Base-by-base conservation (phyloP, 192 early-diverging fungal species). In the Diversispora eburnea region DNA sequence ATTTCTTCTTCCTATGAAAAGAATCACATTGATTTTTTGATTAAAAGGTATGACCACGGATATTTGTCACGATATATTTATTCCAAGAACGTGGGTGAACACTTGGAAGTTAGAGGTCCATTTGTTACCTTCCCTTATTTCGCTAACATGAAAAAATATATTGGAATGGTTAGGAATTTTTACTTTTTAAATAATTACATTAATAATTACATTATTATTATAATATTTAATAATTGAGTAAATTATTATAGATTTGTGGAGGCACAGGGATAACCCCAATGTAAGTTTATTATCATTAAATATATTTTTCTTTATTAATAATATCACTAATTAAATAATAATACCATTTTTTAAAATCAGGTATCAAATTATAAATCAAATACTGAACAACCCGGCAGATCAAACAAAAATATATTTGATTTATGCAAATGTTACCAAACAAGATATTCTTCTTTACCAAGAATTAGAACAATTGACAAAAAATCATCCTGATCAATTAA, bases 201-300 rank as follows among this genome's bases (percentile, higher is more conserved):
- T 54, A 4, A 54, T 54, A 17, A 17, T 54, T 17, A 17, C 12
- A 54, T 17, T 13, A 10, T 54, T 17, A 4, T 54, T 10, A 54
- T 54, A 9, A 54, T 17, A 15, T 70, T 17, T 15, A 12, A 25
- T 33, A 12, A 20, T 69, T 43, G 7, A 63, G 52, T 73, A 52
- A 20, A 45, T 57, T 25, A 55, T 22, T 3, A 20, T 80, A 87
- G 85, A 83, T 93, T 67, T 90, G 90, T 54, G 91, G 91, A 76
- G 91, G 91, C n/a, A 91, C 91, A 3, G 91, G 91, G n/a, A 87
- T 91, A 20, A 85, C 91, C 4, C 90, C 90, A 46, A 85, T 93
- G 82, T 83, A 88, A 74, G 85, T 33, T 33, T 33, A 33, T 33
- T 33, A 33, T 33, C 2, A 33, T 33, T 33, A 33, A 33, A 33